Percentiles rank a stretch among this genome's conserved stretches.
Evolutionary conservation across 176 grass and related monocot species (phyloP).

Genomic region (Lolium perenne): DNA sequence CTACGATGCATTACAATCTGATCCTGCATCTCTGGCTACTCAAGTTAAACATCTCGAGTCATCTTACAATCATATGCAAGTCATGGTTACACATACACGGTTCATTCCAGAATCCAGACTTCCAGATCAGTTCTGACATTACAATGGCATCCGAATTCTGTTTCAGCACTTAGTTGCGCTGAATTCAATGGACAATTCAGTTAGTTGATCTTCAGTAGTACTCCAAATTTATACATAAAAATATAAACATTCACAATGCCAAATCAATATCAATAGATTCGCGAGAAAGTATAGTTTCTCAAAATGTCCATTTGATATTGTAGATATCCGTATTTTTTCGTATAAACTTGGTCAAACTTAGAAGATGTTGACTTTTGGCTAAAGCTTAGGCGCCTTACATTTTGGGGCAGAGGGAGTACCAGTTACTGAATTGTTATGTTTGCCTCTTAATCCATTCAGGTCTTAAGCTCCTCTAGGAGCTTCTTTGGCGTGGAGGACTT

Average conservation of each 20-base stretch:
- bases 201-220: neutral
- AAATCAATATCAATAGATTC: too few species aligned
- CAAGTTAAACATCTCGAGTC: neutral
- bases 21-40: neutral
- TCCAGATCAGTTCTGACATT: neutral
- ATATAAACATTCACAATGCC: too few species aligned
- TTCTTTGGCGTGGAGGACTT: slow-evolving; percentile 96
- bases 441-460: slow-evolving; percentile 40
- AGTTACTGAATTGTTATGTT: neutral
- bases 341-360: too few species aligned
- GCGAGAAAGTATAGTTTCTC: too few species aligned
- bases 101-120: neutral
- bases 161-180: neutral
- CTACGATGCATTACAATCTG: neutral
- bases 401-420: too few species aligned
- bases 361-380: too few species aligned
- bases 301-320: too few species aligned
- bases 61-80: neutral
- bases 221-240: too few species aligned
- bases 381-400: too few species aligned
- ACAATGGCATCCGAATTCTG: neutral
- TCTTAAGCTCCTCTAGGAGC: slow-evolving; percentile 68
- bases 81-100: neutral
- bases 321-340: too few species aligned
- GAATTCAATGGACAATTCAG: neutral